Conservation (phyloP, 805 yeast genomes). For the Debaryomyces tyrocola region DNA sequence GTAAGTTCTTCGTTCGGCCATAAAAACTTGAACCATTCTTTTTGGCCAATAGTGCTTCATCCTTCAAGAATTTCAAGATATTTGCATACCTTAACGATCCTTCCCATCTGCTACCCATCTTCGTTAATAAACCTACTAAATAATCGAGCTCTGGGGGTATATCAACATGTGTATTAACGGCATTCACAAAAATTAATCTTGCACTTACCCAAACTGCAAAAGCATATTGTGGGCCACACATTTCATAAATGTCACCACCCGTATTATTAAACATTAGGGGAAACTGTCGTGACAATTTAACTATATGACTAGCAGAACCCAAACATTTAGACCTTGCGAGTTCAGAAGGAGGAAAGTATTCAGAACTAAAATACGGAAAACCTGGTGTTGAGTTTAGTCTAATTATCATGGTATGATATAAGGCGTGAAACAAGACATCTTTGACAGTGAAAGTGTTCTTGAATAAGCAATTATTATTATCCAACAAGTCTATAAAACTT, state of each 20-base stretch:
- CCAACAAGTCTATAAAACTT: conserved; percentile 7
- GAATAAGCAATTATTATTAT: neutral
- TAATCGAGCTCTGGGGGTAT: conserved; percentile 9
- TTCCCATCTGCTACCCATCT: conserved; percentile 14
- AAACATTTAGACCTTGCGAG: conserved; percentile 12
- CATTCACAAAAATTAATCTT: conserved; percentile 13
- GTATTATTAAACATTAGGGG: conserved; percentile 2
- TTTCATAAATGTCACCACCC: conserved; percentile 7
- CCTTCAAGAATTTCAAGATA: conserved; percentile 14
- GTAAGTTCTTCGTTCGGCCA: too few species aligned
- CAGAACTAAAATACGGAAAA: conserved; percentile 12
- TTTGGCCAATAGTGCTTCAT: conserved; percentile 1
- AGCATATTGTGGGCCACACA: conserved; percentile 17
- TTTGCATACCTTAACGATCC: conserved; percentile 16
- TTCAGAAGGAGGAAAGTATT: conserved; percentile 8
- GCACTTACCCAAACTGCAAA: conserved; percentile 18
- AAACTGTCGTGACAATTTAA: conserved; percentile 8
- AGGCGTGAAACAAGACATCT: conserved; percentile 11
- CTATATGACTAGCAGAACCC: conserved; percentile 1
- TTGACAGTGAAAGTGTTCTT: conserved; percentile 5
- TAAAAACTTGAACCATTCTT: too few species aligned
- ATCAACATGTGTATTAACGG: conserved; percentile 7
- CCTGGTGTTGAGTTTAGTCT: conserved; percentile 15
- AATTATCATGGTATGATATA: conserved; percentile 13
- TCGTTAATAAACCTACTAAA: conserved; percentile 7